These are phyloP conservation scores for Xanthoconium separans DNA, from an alignment of 1,284 basidiomycete species.

Conservation along the genomic window DNA sequence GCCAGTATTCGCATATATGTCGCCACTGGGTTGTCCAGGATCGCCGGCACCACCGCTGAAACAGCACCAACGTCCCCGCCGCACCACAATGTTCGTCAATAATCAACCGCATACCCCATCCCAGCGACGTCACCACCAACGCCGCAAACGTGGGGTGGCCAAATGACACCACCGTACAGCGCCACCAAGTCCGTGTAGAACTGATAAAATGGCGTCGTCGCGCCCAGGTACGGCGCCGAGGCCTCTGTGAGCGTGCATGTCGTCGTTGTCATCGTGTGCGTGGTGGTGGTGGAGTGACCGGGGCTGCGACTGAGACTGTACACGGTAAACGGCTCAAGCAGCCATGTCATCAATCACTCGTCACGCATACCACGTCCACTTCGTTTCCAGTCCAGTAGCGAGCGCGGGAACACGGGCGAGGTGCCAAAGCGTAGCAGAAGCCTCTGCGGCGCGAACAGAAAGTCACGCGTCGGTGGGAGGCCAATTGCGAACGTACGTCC, in stretches of 20 bases:
- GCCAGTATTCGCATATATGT: too few species aligned
- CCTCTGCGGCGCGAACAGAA: constrained; percentile 73
- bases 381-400: constrained; percentile 86
- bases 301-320: too few species aligned
- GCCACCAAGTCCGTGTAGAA: constrained; percentile 91
- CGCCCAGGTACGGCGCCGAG: constrained; percentile 61
- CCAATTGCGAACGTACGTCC: constrained; percentile 31
- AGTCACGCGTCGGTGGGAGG: constrained; percentile 71
- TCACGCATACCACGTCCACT: constrained; percentile 71
- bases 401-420: constrained; percentile 70
- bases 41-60: constrained; percentile 27
- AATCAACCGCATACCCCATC: constrained; percentile 80
- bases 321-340: constrained; percentile 59
- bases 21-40: neutral
- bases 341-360: constrained; percentile 55
- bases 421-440: constrained; percentile 81
- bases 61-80: constrained; percentile 60
- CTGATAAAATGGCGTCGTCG: constrained; percentile 83
- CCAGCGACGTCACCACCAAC: constrained; percentile 76
- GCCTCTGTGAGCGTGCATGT: constrained; percentile 51
- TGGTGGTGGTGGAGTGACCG: too few species aligned
- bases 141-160: constrained; percentile 75
- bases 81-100: constrained; percentile 79
- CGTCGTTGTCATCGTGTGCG: neutral
- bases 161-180: constrained; percentile 91